Conservation (phyloP, 305 asterid genomes). For the Solanum hybrid region DNA sequence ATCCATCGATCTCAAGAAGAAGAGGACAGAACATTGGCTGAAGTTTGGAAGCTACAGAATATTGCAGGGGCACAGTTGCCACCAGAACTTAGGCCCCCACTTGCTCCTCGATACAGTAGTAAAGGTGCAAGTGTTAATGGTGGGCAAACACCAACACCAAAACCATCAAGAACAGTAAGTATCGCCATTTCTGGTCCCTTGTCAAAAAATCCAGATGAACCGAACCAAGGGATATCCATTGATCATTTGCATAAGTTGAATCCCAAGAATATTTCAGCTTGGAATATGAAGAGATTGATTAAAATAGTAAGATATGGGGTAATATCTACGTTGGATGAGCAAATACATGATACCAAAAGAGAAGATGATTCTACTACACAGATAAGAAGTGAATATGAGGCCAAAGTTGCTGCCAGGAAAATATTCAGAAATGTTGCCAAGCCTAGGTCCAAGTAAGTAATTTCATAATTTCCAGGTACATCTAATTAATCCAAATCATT, state of each 20-base stretch:
- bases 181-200: slow-evolving; percentile 19
- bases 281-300: slow-evolving; percentile 95
- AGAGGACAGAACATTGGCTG: slow-evolving; percentile 60
- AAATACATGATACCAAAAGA: slow-evolving; percentile 26
- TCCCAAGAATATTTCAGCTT: slow-evolving; percentile 76
- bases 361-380: slow-evolving; percentile 61
- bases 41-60: slow-evolving; percentile 60
- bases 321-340: slow-evolving; percentile 72
- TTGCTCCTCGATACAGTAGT: slow-evolving; percentile 26
- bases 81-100: slow-evolving; percentile 41
- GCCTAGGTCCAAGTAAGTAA: slow-evolving; percentile 63
- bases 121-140: slow-evolving; percentile 16
- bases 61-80: slow-evolving; percentile 79
- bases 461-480: neutral
- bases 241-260: slow-evolving; percentile 70
- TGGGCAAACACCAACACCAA: slow-evolving; percentile 63
- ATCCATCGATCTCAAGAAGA: slow-evolving; percentile 47
- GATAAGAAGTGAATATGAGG: slow-evolving; percentile 81
- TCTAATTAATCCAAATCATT: neutral
- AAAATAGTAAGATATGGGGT: slow-evolving; percentile 63
- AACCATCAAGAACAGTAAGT: slow-evolving; percentile 39
- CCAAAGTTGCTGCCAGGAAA: slow-evolving; percentile 88
- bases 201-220: neutral
- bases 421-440: slow-evolving; percentile 80
- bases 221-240: slow-evolving; percentile 43